Conservation (phyloP, 805 yeast genomes). For the Wickerhamomyces bovis region DNA sequence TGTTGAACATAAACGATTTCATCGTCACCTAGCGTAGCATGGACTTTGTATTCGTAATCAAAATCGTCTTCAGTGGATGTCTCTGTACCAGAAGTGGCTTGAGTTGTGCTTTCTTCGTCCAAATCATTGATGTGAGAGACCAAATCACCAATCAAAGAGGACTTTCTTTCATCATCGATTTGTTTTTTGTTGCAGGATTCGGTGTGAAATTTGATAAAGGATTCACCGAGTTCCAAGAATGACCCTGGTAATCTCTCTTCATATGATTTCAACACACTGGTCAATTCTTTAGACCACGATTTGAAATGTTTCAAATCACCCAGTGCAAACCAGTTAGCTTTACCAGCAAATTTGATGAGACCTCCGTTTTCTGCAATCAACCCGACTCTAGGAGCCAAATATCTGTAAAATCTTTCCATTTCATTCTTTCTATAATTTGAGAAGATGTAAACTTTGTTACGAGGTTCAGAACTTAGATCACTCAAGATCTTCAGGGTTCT, state of each 20-base stretch:
- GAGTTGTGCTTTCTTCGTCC: slow-evolving; percentile 2
- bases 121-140: slow-evolving; percentile 79
- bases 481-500: slow-evolving; percentile 50
- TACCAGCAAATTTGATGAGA: slow-evolving; percentile 47
- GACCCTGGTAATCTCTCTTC: slow-evolving; percentile 80
- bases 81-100: neutral
- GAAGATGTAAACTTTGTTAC: slow-evolving; percentile 65
- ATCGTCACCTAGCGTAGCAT: slow-evolving; percentile 68
- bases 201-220: slow-evolving; percentile 71
- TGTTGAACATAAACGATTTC: slow-evolving; percentile 70
- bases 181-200: slow-evolving; percentile 33
- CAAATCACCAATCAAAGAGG: slow-evolving; percentile 72
- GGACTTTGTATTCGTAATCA: slow-evolving; percentile 38
- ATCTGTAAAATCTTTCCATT: slow-evolving; percentile 60
- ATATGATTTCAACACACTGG: slow-evolving; percentile 49
- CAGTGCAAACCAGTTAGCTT: slow-evolving; percentile 13
- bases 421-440: slow-evolving; percentile 60
- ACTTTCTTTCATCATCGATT: slow-evolving; percentile 54
- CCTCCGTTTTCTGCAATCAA: slow-evolving; percentile 91
- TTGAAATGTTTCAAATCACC: slow-evolving; percentile 18
- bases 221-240: slow-evolving; percentile 63
- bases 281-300: slow-evolving; percentile 56
- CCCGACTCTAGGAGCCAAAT: slow-evolving; percentile 60
- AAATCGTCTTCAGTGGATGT: neutral
- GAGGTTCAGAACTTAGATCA: slow-evolving; percentile 41